Base-by-base conservation (phyloP, 2,329 filamentous ascomycete species). In the Myriangium duriaei region DNA sequence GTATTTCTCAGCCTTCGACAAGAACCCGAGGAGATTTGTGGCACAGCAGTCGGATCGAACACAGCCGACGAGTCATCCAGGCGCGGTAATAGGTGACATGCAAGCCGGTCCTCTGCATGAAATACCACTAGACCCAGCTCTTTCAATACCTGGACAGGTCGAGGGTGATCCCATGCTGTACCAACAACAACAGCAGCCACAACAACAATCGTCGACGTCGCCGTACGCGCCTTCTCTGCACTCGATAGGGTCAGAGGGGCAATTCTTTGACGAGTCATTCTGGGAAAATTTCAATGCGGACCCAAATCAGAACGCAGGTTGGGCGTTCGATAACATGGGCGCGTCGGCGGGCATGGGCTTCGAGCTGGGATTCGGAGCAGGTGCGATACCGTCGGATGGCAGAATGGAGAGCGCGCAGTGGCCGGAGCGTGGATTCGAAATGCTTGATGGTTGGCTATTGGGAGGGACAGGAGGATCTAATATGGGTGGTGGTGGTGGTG, bases 401-500 rank as follows among this genome's bases (percentile, higher is more conserved):
- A 2, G 39, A 11, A 55, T 60, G 12, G 61, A 60, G 33, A 60
- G 60, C 4, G 63, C 76, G 51, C 67, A 74, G 49, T 74, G 79
- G 47, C 77, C 80, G 15, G 34, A 44, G 12, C 40, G 49, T 3
- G 47, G 48, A 30, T 46, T 64, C 24, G 64, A 69, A 52, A 43
- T 68, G 10, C 82, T 84, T 56, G 79, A 82, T 51, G 74, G 75
- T 0, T 83, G 83, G 53, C 81, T 81, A 61, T 81, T 81, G 53
- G 76, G 77, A 1, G 70, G 69, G 52, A 12, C 54, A 46, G 26
- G 53, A 47, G 35, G 48, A 7, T 7, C n/a, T 7, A n/a, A n/a
- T n/a, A 7, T 26, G n/a, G 21, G 21, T 7, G n/a, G 7, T 26
- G 21, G 21, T n/a, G n/a, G 21, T n/a, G 21, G n/a, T n/a, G 21